Evolutionary conservation across 1,284 basidiomycete genomes (phyloP).

Genomic region (Tausonia pullulans): DNA sequence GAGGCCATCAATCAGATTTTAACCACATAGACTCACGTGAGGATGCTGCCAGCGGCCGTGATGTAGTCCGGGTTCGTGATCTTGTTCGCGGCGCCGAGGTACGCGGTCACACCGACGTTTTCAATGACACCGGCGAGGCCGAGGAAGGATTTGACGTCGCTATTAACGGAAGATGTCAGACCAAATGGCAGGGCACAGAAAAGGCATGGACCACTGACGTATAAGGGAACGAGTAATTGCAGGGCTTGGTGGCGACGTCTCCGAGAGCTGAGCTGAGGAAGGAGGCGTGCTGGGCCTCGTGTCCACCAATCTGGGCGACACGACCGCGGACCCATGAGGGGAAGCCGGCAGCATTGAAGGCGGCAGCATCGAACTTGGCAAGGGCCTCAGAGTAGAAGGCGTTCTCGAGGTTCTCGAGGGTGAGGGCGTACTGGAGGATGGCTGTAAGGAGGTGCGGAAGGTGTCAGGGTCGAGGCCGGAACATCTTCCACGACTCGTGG

Average conservation of each 20-base stretch:
- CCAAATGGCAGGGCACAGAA: not conserved
- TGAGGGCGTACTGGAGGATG: conserved; percentile 32
- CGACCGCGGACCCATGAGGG: conserved; percentile 28
- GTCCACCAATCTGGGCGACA: conserved; percentile 33
- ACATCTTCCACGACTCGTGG: no score
- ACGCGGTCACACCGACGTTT: conserved; percentile 61
- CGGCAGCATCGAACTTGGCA: conserved; percentile 48
- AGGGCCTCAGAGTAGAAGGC: conserved; percentile 25
- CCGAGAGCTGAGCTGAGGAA: conserved; percentile 46
- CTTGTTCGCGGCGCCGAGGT: conserved; percentile 47
- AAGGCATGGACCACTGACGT: not conserved
- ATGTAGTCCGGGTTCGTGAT: conserved; percentile 14
- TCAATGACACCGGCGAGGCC: conserved; percentile 62
- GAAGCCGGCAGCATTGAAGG: conserved; percentile 60
- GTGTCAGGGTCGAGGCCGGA: no score
- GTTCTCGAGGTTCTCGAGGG: conserved; percentile 40
- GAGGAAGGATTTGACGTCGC: conserved; percentile 42
- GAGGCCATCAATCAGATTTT: no score
- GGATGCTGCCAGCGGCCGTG: conserved; percentile 55
- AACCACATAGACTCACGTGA: conserved; percentile 35
- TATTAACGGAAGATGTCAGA: not conserved
- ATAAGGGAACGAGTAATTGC: conserved; percentile 23
- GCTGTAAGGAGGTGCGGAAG: not conserved
- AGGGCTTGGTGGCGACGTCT: conserved; percentile 36
- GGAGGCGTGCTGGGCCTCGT: conserved; percentile 47